Evolutionary conservation across 192 early-diverging fungal species (phyloP).

Genomic region (Coemansia furcata): DNA sequence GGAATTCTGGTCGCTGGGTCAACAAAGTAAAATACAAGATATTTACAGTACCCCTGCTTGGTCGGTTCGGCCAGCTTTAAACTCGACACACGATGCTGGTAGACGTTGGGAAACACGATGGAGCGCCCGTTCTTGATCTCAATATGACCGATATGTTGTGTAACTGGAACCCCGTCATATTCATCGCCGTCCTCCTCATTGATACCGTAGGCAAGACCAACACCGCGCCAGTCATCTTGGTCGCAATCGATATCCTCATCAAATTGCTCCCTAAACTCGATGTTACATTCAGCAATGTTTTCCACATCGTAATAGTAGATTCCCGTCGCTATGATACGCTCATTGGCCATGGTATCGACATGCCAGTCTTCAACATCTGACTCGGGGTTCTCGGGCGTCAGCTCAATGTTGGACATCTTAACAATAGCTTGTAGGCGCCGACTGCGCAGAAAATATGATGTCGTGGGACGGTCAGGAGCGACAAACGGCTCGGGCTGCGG

Average conservation of each 20-base stretch:
- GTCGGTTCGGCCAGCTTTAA: constrained; percentile 13
- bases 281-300: constrained; percentile 63
- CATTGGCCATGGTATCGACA: constrained; percentile 67
- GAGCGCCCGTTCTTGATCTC: constrained; percentile 32
- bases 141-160: constrained; percentile 30
- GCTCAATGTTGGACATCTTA: constrained; percentile 67
- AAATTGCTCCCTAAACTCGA: constrained; percentile 54
- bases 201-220: constrained; percentile 15
- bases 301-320: constrained; percentile 70
- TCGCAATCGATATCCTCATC: background rate
- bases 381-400: constrained; percentile 62
- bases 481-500: constrained; percentile 42
- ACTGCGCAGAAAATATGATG: constrained; percentile 32
- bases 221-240: background rate
- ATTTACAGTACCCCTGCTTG: constrained; percentile 21
- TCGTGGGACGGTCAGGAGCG: constrained; percentile 18
- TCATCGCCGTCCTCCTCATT: background rate
- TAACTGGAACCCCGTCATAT: background rate
- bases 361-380: constrained; percentile 62
- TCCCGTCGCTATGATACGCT: constrained; percentile 70
- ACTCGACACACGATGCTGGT: constrained; percentile 12
- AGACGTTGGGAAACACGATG: constrained; percentile 33
- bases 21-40: constrained; percentile 28
- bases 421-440: constrained; percentile 60
- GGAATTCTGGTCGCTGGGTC: constrained; percentile 13